These are phyloP conservation scores for Hypocreales sp. DNA, from an alignment of 2,329 filamentous ascomycete genomes.

Conservation along the genomic window DNA sequence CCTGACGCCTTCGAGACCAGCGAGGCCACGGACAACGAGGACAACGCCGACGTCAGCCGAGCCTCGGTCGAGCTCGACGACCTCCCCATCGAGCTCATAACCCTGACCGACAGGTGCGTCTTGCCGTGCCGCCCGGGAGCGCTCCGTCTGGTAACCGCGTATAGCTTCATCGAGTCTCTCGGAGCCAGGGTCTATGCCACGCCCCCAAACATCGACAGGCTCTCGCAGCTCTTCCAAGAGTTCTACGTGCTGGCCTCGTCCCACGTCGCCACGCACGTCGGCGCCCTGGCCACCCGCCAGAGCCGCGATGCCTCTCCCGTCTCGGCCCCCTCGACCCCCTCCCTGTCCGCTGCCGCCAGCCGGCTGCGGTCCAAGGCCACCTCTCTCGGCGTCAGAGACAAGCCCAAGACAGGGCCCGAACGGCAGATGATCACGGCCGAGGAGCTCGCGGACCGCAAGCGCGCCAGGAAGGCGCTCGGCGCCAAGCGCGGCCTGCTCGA, in stretches of 20 bases:
- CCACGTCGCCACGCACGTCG: constrained; percentile 78
- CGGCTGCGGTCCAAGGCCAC: constrained; percentile 39
- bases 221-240: constrained; percentile 83
- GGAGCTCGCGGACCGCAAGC: constrained; percentile 69
- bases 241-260: constrained; percentile 74
- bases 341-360: constrained; percentile 39
- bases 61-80: constrained; percentile 65
- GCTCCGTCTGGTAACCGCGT: too few species aligned
- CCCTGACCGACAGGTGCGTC: constrained; percentile 66
- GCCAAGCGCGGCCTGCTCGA: constrained; percentile 64
- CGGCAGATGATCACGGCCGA: constrained; percentile 86
- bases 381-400: constrained; percentile 37
- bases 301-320: constrained; percentile 49
- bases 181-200: constrained; percentile 73
- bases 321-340: constrained; percentile 34
- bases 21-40: constrained; percentile 24
- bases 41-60: constrained; percentile 29
- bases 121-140: background rate
- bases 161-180: constrained; percentile 79
- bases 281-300: constrained; percentile 58
- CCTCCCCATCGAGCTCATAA: constrained; percentile 84
- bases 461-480: constrained; percentile 62
- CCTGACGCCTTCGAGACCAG: constrained; percentile 35
- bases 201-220: constrained; percentile 67
- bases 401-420: constrained; percentile 29